Percentiles rank a stretch among this genome's conserved stretches.
Conservation (phyloP, 2,329 filamentous ascomycete species). For the Aspergillus brunneoviolaceus region DNA sequence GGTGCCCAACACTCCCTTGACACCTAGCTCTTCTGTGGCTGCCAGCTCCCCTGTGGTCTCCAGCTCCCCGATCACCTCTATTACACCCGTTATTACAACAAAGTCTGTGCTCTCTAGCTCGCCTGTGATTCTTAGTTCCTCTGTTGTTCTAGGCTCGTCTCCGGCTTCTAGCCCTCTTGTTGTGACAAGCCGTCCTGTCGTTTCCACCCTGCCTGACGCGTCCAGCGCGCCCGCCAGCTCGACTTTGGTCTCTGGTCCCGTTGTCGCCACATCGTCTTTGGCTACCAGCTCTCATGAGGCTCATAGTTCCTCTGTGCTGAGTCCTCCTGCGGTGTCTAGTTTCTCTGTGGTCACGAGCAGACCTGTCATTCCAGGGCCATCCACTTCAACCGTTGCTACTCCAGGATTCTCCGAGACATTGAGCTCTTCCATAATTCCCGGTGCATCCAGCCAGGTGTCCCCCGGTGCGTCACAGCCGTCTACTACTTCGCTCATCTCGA, state of each 20-base stretch:
- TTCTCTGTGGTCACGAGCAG: neutral
- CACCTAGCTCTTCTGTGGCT: constrained; percentile 8
- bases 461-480: neutral
- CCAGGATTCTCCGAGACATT: neutral
- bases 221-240: constrained; percentile 12
- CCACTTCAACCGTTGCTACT: neutral
- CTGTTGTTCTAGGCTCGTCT: neutral
- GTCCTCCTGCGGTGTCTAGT: neutral
- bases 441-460: neutral
- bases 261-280: neutral
- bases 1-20: neutral
- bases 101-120: neutral
- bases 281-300: constrained; percentile 1
- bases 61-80: constrained; percentile 1
- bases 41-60: neutral
- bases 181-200: constrained; percentile 6
- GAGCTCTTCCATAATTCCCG: neutral
- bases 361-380: neutral
- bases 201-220: neutral
- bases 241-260: neutral
- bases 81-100: neutral
- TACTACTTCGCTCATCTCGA: neutral
- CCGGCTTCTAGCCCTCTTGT: constrained; percentile 2
- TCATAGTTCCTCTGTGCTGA: neutral
- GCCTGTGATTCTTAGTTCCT: neutral